A percentile compares a stretch with the other conserved stretches of the same genome.
phyloP scores from a whole-genome alignment of 768 basidiomycete genomes.

The Astraeus odoratus region DNA sequence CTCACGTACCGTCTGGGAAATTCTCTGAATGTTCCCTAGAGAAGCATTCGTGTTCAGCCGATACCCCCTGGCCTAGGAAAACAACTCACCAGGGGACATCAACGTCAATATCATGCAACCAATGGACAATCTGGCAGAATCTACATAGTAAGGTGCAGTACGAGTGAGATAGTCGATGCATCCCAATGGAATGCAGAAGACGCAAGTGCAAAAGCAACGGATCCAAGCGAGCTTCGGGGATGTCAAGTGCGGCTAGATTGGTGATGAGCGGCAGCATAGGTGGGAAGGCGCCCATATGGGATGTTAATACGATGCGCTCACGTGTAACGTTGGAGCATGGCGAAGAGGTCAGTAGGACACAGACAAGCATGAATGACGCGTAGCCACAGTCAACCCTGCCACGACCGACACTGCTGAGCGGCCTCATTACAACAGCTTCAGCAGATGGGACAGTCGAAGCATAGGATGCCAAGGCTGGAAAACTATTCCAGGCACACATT shows the following conservation, averaged over 20 bases:
- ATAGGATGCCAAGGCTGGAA: slow-evolving; percentile 88
- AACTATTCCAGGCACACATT: slow-evolving; percentile 67
- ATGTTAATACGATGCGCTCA: slow-evolving; percentile 78
- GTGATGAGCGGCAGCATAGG: slow-evolving; percentile 88
- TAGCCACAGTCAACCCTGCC: slow-evolving; percentile 63
- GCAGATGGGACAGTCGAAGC: slow-evolving; percentile 83
- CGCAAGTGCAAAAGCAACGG: slow-evolving; percentile 83
- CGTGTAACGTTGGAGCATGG: slow-evolving; percentile 73
- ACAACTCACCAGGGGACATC: too few relatives aligned
- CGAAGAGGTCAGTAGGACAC: slow-evolving; percentile 42
- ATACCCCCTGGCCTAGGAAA: too few relatives aligned
- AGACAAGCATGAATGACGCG: neutral
- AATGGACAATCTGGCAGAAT: slow-evolving; percentile 75
- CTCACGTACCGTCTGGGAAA: too few relatives aligned
- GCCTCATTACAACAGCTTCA: slow-evolving; percentile 79
- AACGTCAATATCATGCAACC: too few relatives aligned
- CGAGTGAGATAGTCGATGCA: slow-evolving; percentile 73
- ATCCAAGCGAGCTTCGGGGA: slow-evolving; percentile 75
- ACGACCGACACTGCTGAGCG: slow-evolving; percentile 66
- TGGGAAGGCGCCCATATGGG: slow-evolving; percentile 93
- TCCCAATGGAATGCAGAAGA: slow-evolving; percentile 80
- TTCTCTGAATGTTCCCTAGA: too few relatives aligned
- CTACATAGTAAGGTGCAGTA: slow-evolving; percentile 78
- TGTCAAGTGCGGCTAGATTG: slow-evolving; percentile 47
- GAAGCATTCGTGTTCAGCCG: too few relatives aligned